A percentile compares a stretch with the other conserved stretches of the same genome.
Evolutionary conservation across 78 protist genomes (phyloP).

Genomic region (Chrysochromulina parva): DNA sequence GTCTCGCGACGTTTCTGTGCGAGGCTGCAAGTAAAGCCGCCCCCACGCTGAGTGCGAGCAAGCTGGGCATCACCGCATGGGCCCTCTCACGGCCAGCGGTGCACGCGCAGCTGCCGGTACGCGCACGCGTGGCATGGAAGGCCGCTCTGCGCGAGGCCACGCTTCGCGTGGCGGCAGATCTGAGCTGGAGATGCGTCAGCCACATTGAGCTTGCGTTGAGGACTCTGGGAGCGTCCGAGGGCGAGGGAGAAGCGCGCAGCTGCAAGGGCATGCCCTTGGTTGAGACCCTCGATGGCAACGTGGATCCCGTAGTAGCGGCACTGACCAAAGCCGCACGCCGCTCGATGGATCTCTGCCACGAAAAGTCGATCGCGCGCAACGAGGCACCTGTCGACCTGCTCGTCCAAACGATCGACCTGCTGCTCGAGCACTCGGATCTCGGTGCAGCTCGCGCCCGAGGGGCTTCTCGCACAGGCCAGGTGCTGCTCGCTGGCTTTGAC

Average conservation of each 20-base stretch:
- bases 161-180: not conserved
- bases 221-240: not conserved
- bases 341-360: no score
- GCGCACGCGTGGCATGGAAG: not conserved
- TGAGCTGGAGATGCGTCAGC: not conserved
- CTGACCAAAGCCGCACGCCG: no score
- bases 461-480: not conserved
- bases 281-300: no score
- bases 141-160: not conserved
- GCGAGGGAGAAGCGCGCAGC: no score
- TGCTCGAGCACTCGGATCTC: no score
- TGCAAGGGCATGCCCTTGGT: no score
- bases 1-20: not conserved
- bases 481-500: not conserved
- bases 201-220: slow-evolving; percentile 1
- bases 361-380: no score
- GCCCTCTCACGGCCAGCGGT: slow-evolving; percentile 2
- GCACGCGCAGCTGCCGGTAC: not conserved
- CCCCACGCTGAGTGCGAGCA: not conserved
- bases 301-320: no score
- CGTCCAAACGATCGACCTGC: no score
- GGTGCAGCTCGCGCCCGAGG: no score
- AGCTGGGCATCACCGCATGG: slow-evolving; percentile 14
- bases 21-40: not conserved
- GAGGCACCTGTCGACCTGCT: no score